These are phyloP conservation scores for Nemania diffusa DNA, from an alignment of 2,329 filamentous ascomycete genomes.

Conservation along the genomic window DNA sequence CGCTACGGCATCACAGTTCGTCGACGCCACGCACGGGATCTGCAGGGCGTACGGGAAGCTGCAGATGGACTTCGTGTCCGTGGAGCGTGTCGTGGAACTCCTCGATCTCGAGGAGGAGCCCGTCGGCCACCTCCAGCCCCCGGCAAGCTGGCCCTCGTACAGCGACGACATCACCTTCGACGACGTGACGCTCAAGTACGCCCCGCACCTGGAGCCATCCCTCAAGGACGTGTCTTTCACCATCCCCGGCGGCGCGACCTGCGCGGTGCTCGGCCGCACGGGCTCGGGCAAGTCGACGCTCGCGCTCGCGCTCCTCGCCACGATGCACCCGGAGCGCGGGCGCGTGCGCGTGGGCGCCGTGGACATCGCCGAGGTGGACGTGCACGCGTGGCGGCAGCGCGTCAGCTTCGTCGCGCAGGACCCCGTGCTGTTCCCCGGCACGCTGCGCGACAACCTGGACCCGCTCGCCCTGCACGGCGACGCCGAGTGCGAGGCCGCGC, in stretches of 20 bases:
- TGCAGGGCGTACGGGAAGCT: conserved; percentile 85
- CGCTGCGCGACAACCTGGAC: conserved; percentile 73
- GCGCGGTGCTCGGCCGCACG: conserved; percentile 81
- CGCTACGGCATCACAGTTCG: conserved; percentile 75
- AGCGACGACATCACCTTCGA: conserved; percentile 80
- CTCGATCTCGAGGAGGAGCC: conserved; percentile 81
- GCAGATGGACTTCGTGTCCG: conserved; percentile 91
- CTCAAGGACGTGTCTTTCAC: conserved; percentile 74
- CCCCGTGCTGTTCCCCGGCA: conserved; percentile 69
- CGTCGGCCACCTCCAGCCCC: conserved; percentile 72
- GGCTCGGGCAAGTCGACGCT: conserved; percentile 88
- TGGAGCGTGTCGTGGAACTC: conserved; percentile 86
- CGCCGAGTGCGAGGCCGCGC: conserved; percentile 59
- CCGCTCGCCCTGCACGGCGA: conserved; percentile 69
- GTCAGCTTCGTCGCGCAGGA: conserved; percentile 74
- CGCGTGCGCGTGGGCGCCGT: conserved; percentile 64
- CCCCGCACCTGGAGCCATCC: conserved; percentile 78
- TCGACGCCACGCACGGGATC: conserved; percentile 75
- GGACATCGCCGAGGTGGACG: conserved; percentile 64
- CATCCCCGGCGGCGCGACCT: conserved; percentile 73
- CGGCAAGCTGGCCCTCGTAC: conserved; percentile 79
- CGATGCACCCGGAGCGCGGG: conserved; percentile 62
- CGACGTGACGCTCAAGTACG: conserved; percentile 81
- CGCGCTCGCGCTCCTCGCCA: conserved; percentile 67
- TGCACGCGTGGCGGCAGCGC: conserved; percentile 65